A percentile compares a stretch with the other conserved stretches of the same genome.
phyloP scores from a whole-genome alignment of 2,329 filamentous ascomycete genomes.

The Zasmidium citrigriseum region DNA sequence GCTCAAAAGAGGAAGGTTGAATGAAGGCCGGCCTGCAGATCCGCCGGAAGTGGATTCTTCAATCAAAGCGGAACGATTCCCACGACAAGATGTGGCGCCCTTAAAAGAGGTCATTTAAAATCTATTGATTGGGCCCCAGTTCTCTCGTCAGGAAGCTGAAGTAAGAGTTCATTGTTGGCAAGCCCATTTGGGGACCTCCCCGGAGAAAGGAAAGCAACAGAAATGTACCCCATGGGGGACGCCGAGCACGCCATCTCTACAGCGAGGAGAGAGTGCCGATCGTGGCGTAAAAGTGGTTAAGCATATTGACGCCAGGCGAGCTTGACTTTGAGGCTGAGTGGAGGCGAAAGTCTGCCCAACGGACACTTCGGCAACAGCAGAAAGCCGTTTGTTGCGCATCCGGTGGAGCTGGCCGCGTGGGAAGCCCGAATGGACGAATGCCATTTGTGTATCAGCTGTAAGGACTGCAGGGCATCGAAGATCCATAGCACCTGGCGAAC shows the following conservation, averaged over 20 bases:
- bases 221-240: neutral
- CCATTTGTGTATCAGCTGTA: too few relatives aligned
- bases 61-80: neutral
- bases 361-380: neutral
- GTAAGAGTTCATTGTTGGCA: neutral
- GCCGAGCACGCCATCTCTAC: neutral
- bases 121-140: neutral
- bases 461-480: neutral
- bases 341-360: neutral
- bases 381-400: too few relatives aligned
- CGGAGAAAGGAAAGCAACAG: neutral
- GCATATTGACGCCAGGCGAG: neutral
- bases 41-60: neutral
- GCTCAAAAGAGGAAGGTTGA: neutral
- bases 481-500: neutral
- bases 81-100: neutral
- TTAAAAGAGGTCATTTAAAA: neutral
- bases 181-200: neutral
- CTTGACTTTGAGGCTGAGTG: too few relatives aligned
- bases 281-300: neutral
- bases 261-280: neutral
- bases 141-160: neutral
- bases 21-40: neutral
- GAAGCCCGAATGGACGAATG: neutral
- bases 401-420: too few relatives aligned